These are phyloP conservation scores for Fusarium cicatricum DNA, from an alignment of 2,329 filamentous ascomycete genomes.

Conservation along the genomic window DNA sequence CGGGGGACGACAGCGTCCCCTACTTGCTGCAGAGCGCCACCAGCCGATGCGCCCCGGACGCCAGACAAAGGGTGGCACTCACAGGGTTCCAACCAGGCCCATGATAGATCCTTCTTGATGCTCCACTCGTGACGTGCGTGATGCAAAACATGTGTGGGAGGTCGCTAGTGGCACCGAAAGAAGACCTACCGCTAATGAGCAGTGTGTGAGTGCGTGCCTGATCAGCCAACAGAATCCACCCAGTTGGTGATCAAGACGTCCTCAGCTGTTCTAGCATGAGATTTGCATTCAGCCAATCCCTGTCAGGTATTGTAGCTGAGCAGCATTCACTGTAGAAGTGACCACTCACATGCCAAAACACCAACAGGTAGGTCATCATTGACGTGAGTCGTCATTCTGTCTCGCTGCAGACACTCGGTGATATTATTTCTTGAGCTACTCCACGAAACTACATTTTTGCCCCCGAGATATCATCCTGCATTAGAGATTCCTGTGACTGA, in stretches of 20 bases:
- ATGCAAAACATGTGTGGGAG: slow-evolving; percentile 4
- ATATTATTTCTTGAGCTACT: too few species aligned
- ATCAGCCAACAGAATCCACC: slow-evolving; percentile 21
- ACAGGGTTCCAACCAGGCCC: background rate
- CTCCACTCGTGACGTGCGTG: slow-evolving; percentile 9
- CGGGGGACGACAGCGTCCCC: slow-evolving; percentile 10
- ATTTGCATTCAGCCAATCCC: slow-evolving; percentile 2
- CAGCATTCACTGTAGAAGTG: background rate
- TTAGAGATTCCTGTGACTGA: too few species aligned
- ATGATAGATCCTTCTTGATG: background rate
- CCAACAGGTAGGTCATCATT: background rate
- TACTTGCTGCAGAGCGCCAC: slow-evolving; percentile 19
- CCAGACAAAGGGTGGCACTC: background rate
- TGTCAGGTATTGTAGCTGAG: slow-evolving; percentile 1
- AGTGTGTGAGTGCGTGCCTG: background rate
- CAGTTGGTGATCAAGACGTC: slow-evolving; percentile 6
- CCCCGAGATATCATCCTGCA: too few species aligned
- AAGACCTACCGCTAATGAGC: background rate
- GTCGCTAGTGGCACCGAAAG: background rate
- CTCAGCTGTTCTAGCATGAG: background rate
- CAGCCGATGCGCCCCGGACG: background rate
- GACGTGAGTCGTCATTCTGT: too few species aligned
- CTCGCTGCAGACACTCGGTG: too few species aligned
- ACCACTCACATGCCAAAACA: background rate
- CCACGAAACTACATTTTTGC: too few species aligned